These are phyloP conservation scores for Omphalotus olearius DNA, from an alignment of 1,284 basidiomycete species.

Conservation along the genomic window DNA sequence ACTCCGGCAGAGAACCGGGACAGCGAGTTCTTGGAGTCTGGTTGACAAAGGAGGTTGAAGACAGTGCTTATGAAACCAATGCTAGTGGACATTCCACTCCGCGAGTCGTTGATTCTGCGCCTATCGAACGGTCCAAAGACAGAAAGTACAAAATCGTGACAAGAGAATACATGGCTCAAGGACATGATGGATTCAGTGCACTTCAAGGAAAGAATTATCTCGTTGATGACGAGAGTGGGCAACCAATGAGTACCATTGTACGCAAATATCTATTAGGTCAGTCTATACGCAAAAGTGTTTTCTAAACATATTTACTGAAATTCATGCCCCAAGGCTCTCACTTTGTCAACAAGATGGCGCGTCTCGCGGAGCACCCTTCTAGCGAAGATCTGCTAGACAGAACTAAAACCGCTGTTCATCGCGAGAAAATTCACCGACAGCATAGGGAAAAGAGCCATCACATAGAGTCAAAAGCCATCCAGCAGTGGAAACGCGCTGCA, in stretches of 20 bases:
- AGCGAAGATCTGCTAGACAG: slow-evolving; percentile 33
- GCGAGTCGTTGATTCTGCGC: slow-evolving; percentile 42
- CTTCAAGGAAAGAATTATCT: slow-evolving; percentile 68
- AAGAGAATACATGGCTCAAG: slow-evolving; percentile 71
- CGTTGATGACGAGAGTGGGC: slow-evolving; percentile 83
- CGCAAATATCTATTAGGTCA: slow-evolving; percentile 83
- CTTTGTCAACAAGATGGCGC: slow-evolving; percentile 60
- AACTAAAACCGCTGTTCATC: slow-evolving; percentile 39
- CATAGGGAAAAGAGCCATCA: slow-evolving; percentile 14
- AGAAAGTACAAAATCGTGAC: slow-evolving; percentile 75
- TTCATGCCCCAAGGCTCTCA: slow-evolving; percentile 45
- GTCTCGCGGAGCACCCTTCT: slow-evolving; percentile 27
- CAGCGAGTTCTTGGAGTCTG: slow-evolving; percentile 72
- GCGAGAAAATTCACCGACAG: slow-evolving; percentile 33
- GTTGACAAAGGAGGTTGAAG: slow-evolving; percentile 48
- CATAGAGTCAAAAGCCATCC: slow-evolving; percentile 23
- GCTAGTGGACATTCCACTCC: slow-evolving; percentile 38
- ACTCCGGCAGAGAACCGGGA: slow-evolving; percentile 70
- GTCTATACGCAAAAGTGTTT: slow-evolving; percentile 16
- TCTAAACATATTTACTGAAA: neutral
- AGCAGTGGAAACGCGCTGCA: slow-evolving; percentile 47
- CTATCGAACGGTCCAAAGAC: slow-evolving; percentile 50
- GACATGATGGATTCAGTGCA: slow-evolving; percentile 78
- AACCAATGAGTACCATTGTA: slow-evolving; percentile 78
- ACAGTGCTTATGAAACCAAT: slow-evolving; percentile 30